phyloP scores from a whole-genome alignment of 176 grass and related monocot species.

The Urochloa ruziziensis region DNA sequence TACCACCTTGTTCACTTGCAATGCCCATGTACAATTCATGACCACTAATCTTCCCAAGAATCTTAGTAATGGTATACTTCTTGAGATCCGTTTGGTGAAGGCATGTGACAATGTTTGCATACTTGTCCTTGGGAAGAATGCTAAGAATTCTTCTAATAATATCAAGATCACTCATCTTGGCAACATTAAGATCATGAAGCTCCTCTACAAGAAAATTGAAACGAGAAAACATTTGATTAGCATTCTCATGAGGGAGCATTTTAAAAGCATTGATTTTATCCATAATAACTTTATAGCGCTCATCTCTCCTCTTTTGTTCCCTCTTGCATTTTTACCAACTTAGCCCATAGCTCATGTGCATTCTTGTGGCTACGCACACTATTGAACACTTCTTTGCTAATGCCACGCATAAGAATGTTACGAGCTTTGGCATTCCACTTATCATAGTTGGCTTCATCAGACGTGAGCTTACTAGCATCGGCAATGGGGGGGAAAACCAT shows the following conservation, averaged over 20 bases:
- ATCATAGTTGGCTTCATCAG: no score
- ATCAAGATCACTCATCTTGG: not conserved
- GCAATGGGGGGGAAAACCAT: no score
- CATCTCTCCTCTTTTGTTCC: not conserved
- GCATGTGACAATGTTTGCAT: no score
- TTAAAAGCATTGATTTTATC: not conserved
- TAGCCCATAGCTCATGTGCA: no score
- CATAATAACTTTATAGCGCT: no score
- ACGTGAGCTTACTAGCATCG: fast-evolving
- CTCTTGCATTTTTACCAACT: not conserved
- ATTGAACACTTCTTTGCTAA: not conserved
- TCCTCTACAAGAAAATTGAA: not conserved
- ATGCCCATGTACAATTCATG: not conserved
- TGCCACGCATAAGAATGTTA: no score
- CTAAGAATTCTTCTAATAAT: no score
- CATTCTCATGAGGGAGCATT: not conserved
- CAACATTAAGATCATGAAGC: not conserved
- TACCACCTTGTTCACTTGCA: fast-evolving
- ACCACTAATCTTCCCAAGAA: not conserved
- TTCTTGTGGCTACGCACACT: not conserved
- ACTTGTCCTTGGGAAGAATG: no score
- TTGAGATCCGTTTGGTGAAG: not conserved
- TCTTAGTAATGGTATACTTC: not conserved
- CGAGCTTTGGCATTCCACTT: no score
- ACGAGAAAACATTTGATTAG: not conserved